Conservation (phyloP, 129 eudicot genomes). For the Calendula officinalis region DNA sequence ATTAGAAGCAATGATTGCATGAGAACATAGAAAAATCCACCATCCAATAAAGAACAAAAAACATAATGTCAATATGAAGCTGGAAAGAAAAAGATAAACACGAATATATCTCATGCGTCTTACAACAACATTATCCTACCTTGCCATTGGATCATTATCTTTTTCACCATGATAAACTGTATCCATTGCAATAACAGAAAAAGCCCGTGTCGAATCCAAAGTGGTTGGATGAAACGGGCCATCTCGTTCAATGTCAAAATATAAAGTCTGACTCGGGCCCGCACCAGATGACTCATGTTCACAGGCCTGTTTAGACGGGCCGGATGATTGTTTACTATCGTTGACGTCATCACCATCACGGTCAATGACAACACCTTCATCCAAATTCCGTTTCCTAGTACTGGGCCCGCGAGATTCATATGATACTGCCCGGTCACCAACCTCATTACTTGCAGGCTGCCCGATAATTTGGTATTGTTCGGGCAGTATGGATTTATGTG, state of each 20-base stretch:
- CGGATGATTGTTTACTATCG: slow-evolving; percentile 44
- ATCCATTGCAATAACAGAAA: slow-evolving; percentile 87
- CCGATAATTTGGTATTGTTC: slow-evolving; percentile 54
- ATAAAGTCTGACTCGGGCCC: slow-evolving; percentile 61
- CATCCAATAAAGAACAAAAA: too few relatives aligned
- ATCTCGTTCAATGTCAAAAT: slow-evolving; percentile 50
- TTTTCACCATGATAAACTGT: slow-evolving; percentile 42
- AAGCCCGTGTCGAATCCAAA: slow-evolving; percentile 62
- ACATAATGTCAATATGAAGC: slow-evolving; percentile 3
- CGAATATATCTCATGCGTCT: slow-evolving; percentile 11
- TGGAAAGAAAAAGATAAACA: not conserved
- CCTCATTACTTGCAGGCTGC: slow-evolving; percentile 82
- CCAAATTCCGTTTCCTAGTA: slow-evolving; percentile 65
- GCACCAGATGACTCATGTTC: slow-evolving; percentile 50
- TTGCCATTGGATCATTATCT: slow-evolving; percentile 74
- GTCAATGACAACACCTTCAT: slow-evolving; percentile 80
- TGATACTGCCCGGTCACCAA: slow-evolving; percentile 82
- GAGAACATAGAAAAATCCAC: too few relatives aligned
- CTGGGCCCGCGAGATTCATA: slow-evolving; percentile 86
- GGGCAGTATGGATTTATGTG: slow-evolving; percentile 30
- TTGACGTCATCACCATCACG: slow-evolving; percentile 83
- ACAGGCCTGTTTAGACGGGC: slow-evolving; percentile 36
- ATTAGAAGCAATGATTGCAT: too few relatives aligned
- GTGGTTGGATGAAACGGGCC: slow-evolving; percentile 29
- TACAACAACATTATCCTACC: slow-evolving; percentile 26